These are phyloP conservation scores for Candida dubliniensis DNA, from an alignment of 1,139 yeast genomes.

Conservation along the genomic window DNA sequence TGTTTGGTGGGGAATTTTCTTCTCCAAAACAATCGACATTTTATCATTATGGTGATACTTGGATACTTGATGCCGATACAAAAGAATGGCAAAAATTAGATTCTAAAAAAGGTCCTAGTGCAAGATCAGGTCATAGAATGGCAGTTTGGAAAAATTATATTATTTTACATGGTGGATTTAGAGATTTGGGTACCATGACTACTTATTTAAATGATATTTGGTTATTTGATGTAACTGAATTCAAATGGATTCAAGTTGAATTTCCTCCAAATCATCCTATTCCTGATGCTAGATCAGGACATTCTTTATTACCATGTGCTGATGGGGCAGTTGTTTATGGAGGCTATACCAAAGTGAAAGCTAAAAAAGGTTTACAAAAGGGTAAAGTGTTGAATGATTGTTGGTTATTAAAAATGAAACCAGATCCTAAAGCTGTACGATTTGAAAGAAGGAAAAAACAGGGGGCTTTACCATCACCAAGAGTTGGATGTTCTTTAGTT, in stretches of 20 bases:
- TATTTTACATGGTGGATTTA: conserved; percentile 85
- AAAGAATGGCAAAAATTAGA: conserved; percentile 93
- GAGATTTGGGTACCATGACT: conserved; percentile 83
- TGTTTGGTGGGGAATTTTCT: conserved; percentile 97
- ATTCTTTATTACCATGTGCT: conserved; percentile 74
- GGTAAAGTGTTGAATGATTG: conserved; percentile 89
- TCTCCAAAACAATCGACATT: conserved; percentile 95
- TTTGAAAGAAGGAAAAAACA: conserved; percentile 91
- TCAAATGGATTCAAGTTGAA: conserved; percentile 89
- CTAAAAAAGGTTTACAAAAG: conserved; percentile 83
- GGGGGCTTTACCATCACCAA: conserved; percentile 84
- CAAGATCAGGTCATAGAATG: conserved; percentile 91
- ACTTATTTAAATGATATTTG: conserved; percentile 84
- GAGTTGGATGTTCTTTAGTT: conserved; percentile 94
- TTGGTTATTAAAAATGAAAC: conserved; percentile 86
- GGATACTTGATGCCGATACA: conserved; percentile 81
- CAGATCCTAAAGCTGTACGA: conserved; percentile 73
- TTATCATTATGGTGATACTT: conserved; percentile 94
- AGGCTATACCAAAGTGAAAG: conserved; percentile 92
- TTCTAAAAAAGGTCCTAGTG: conserved; percentile 65
- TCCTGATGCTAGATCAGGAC: conserved; percentile 95
- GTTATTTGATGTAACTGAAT: conserved; percentile 86
- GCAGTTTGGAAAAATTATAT: conserved; percentile 89
- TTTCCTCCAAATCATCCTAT: conserved; percentile 77
- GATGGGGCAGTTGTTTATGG: conserved; percentile 91